Evolutionary conservation across 495 filamentous ascomycete genomes (phyloP).

Genomic region (Elasticomyces elasticus): DNA sequence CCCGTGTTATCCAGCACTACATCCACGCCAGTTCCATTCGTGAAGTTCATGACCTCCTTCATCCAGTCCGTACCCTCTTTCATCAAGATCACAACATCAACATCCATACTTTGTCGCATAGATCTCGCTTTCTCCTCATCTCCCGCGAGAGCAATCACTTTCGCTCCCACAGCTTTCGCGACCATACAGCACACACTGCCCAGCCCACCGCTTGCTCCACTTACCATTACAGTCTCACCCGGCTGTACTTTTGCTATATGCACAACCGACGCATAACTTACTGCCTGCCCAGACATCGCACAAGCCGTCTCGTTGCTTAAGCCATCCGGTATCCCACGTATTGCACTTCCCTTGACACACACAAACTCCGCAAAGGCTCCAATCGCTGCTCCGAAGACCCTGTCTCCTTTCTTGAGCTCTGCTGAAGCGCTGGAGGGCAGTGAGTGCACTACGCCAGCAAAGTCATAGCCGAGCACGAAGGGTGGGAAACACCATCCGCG

Average conservation of each 20-base stretch:
- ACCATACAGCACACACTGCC: slow-evolving; percentile 29
- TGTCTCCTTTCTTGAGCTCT: slow-evolving; percentile 18
- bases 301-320: slow-evolving; percentile 22
- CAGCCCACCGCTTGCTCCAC: slow-evolving; percentile 32
- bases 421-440: slow-evolving; percentile 2
- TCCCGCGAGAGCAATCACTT: slow-evolving; percentile 25
- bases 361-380: slow-evolving; percentile 33
- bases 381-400: slow-evolving; percentile 31
- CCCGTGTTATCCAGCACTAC: slow-evolving; percentile 34
- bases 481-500: slow-evolving; percentile 25
- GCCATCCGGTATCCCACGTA: slow-evolving; percentile 25
- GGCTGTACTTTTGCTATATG: slow-evolving; percentile 21
- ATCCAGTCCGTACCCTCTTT: slow-evolving; percentile 14
- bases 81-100: slow-evolving; percentile 29
- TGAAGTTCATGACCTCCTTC: slow-evolving; percentile 26
- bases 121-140: slow-evolving; percentile 22
- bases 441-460: slow-evolving; percentile 25
- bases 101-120: slow-evolving; percentile 26
- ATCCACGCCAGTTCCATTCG: slow-evolving; percentile 28
- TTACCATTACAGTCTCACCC: slow-evolving; percentile 32
- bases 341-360: slow-evolving; percentile 23
- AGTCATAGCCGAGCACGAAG: slow-evolving; percentile 36
- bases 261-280: slow-evolving; percentile 30
- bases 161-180: slow-evolving; percentile 27
- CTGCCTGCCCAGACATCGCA: slow-evolving; percentile 30